Base-by-base conservation (phyloP, 306 rosid genomes). In the Prosopis cineraria region DNA sequence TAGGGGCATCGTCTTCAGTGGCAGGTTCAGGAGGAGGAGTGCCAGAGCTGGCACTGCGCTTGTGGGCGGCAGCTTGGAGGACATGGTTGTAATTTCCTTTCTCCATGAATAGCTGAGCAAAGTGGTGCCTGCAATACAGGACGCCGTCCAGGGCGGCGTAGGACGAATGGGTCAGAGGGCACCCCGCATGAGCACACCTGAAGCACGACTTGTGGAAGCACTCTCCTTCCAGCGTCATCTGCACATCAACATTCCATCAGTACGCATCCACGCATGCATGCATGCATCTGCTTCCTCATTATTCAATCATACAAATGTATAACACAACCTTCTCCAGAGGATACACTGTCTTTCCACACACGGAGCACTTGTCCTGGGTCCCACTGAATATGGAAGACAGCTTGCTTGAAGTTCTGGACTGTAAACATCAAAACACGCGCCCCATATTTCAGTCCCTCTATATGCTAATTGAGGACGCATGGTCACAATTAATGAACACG, bases 301-400 rank as follows among this genome's bases (percentile, higher is more conserved):
- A n/a, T n/a, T n/a, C n/a, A n/a, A n/a, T n/a, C n/a, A n/a, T n/a
- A n/a, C n/a, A n/a, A n/a, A n/a, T n/a, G n/a, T n/a, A n/a, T n/a
- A n/a, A n/a, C n/a, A n/a, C n/a, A n/a, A n/a, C 98, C 97, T 95
- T 95, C 80, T 95, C 98, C 47, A 95, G 78, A 0, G 98, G 98
- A 85, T 95, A 95, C 34, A 95, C 98, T 4, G 98, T 95, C 70
- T 95, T 92, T 34, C 87, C 11, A 89, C 98, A 95, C 74, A 82
- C 85, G 0, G 98, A 74, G 43, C 98, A 95, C 80, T 92, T 95
- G 90, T 95, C 98, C 64, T 79, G 85, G 70, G 98, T 95, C 78
- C 98, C 98, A 75, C 84, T 83, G 87, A 95, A 95, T 91, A 95
- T 31, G 82, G 93, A 85, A 58, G 98, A 92, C 66, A 92, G 84